These are phyloP conservation scores for Chlorophyllum brunneum DNA, from an alignment of 768 basidiomycete genomes.

Conservation along the genomic window DNA sequence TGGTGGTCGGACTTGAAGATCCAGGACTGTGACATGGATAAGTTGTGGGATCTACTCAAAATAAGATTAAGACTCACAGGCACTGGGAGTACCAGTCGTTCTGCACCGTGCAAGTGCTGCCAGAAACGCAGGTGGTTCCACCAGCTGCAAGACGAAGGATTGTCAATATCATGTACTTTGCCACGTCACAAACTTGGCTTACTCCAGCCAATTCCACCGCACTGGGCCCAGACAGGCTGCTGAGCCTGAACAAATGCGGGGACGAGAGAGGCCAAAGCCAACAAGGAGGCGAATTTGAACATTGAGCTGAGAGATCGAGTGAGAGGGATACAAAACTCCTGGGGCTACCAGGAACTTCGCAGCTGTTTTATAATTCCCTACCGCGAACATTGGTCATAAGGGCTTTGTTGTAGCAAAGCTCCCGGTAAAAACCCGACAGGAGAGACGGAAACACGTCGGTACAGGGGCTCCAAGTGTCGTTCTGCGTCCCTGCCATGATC, in stretches of 20 bases:
- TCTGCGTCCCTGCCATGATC: constrained; percentile 17
- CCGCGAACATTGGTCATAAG: neutral
- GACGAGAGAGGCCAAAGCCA: constrained; percentile 12
- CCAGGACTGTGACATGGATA: constrained; percentile 17
- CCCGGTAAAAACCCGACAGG: constrained; percentile 34
- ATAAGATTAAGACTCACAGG: constrained; percentile 26
- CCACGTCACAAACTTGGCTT: constrained; percentile 18
- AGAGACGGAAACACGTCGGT: constrained; percentile 27
- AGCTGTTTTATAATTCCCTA: constrained; percentile 19
- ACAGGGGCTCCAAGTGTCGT: constrained; percentile 11
- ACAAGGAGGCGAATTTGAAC: constrained; percentile 44
- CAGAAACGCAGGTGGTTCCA: constrained; percentile 36
- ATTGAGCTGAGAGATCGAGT: constrained; percentile 26
- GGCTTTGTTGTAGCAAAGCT: constrained; percentile 20
- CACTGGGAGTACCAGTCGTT: constrained; percentile 41
- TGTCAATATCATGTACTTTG: neutral
- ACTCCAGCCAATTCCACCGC: constrained; percentile 52
- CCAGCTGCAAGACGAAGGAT: constrained; percentile 24
- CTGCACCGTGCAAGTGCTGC: constrained; percentile 26
- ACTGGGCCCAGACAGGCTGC: constrained; percentile 44
- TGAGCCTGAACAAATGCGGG: constrained; percentile 43
- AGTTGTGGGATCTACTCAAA: neutral
- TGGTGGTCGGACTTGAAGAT: constrained; percentile 17
- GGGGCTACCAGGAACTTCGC: neutral
- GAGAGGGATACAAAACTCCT: constrained; percentile 12